Conservation (phyloP, 2,329 filamentous ascomycete genomes). For the Penicillium sp. region DNA sequence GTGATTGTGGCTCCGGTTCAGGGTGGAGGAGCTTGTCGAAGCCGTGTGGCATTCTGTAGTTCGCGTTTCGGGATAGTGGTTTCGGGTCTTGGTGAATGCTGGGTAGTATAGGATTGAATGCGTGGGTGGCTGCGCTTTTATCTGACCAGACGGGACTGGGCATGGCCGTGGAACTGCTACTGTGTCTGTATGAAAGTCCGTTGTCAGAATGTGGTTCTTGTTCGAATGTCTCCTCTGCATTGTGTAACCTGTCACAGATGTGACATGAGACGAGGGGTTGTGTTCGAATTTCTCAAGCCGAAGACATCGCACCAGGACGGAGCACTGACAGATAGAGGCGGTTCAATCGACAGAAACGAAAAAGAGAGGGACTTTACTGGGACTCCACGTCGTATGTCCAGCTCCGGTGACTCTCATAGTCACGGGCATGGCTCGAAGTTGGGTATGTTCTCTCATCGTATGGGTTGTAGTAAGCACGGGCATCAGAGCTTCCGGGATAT, state of each 20-base stretch:
- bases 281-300: not conserved
- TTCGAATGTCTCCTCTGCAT: not conserved
- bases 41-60: conserved; percentile 34
- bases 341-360: conserved; percentile 16
- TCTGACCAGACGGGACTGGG: conserved; percentile 32
- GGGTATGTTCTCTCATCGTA: conserved; percentile 24
- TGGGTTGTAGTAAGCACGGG: conserved; percentile 12
- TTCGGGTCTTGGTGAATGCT: conserved; percentile 11
- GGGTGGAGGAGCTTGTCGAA: conserved; percentile 40
- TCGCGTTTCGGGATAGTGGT: conserved; percentile 13
- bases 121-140: conserved; percentile 20
- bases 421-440: conserved; percentile 18
- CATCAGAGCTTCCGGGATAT: conserved; percentile 13
- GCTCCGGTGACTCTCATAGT: conserved; percentile 23
- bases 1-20: conserved; percentile 17
- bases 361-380: conserved; percentile 32
- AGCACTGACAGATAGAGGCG: conserved; percentile 15
- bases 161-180: conserved; percentile 27
- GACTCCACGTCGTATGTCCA: conserved; percentile 32
- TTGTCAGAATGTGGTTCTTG: conserved; percentile 17
- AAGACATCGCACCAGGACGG: conserved; percentile 14
- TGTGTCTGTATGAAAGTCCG: conserved; percentile 20
- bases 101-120: conserved; percentile 7
- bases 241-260: conserved; percentile 6
- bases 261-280: not conserved